Evolutionary conservation across 371 early-diverging fungal genomes (phyloP).

Genomic region (Actinomucor elegans): DNA sequence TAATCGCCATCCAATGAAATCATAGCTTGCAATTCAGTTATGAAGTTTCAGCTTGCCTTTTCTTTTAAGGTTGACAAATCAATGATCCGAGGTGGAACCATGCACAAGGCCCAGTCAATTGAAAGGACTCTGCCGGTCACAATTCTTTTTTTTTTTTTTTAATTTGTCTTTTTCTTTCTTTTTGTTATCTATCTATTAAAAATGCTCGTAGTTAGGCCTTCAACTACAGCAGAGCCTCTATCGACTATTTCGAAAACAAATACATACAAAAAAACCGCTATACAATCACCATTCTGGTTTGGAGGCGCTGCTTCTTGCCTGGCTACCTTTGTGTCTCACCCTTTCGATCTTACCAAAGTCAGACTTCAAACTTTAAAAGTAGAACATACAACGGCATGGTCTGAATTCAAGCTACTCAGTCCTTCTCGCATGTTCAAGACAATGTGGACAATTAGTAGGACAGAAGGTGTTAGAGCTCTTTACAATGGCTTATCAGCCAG

Average conservation of each 20-base stretch:
- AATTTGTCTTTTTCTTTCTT: background rate
- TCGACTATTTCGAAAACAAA: background rate
- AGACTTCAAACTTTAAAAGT: conserved; percentile 63
- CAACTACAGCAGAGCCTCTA: background rate
- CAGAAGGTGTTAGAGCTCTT: conserved; percentile 51
- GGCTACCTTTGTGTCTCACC: conserved; percentile 71
- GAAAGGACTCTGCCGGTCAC: no score
- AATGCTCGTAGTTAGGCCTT: background rate
- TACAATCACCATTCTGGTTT: conserved; percentile 58
- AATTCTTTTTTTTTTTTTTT: background rate
- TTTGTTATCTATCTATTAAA: background rate
- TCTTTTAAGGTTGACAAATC: background rate
- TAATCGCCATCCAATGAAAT: no score
- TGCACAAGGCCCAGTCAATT: no score
- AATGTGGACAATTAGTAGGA: conserved; percentile 36
- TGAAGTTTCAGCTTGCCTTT: no score
- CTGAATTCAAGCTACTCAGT: conserved; percentile 25
- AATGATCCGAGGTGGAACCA: background rate
- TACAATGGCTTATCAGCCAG: conserved; percentile 68
- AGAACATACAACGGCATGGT: conserved; percentile 24
- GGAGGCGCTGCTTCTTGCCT: conserved; percentile 62
- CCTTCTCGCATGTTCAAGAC: conserved; percentile 45
- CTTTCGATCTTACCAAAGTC: conserved; percentile 77
- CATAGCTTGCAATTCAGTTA: no score
- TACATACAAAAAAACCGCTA: background rate